Evolutionary conservation across 345 rosid genomes (phyloP), one percentile per base, ranked within the genome.

Genomic region (Melaleuca quinquenervia): DNA sequence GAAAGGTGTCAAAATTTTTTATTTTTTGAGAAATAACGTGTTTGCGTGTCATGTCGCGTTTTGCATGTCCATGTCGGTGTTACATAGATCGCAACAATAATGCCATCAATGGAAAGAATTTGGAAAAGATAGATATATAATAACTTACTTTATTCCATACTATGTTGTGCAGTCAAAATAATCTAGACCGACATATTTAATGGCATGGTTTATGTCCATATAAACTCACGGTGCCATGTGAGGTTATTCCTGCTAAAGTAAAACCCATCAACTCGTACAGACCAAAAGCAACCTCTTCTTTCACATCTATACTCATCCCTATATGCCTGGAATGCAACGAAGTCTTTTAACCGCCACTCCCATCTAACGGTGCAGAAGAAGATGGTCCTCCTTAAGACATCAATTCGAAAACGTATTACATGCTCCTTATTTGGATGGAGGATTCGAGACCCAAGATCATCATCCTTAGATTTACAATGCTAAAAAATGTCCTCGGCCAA

Each of bases 391-490:
- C 0, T 2, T 1, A 18, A 45, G 20, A 24, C 26, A 48, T 80
- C 53, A 11, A 76, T 51, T 11, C 21, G 21, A 24, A 64, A 52
- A 12, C 3, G 1, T 3, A 85, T 70, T 3, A 7, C 0, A 48
- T 85, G 76, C 53, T 45, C 51, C 50, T 70, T 22, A 2, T 52
- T 26, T 7, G 54, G 52, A 10, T 6, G 11, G 13, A 84, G 50
- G 8, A 8, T 22, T 7, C 8, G 36, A 14, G 29, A 6, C 45
- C 44, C 86, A 4, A 85, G 86, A 51, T 85, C 86, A 27, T 85
- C 53, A 32, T 85, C 83, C 60, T 24, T 36, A 9, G 86, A 85
- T 60, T 76, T 41, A 41, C 86, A 76, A n/a, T 85, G 83, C 9
- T 75, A 21, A 16, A 1, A 11, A 36, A 60, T 2, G 9, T 36